phyloP scores from a whole-genome alignment of 345 rosid genomes.

The Eucalyptus polyanthemos region DNA sequence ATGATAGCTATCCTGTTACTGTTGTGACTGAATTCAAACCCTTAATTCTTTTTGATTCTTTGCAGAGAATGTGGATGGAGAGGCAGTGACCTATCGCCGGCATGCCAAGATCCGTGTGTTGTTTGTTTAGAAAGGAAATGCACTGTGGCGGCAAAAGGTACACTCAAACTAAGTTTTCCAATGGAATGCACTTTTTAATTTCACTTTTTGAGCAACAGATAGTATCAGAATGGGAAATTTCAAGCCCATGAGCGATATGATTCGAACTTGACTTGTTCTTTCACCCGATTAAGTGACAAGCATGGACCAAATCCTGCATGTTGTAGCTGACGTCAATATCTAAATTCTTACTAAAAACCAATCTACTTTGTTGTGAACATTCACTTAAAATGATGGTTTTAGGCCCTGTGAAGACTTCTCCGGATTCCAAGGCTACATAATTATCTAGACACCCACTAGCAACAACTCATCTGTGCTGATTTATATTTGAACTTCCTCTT shows the following conservation, averaged over 20 bases:
- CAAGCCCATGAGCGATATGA: neutral
- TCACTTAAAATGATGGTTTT: neutral
- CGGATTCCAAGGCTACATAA: neutral
- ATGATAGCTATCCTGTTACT: neutral
- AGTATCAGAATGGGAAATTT: neutral
- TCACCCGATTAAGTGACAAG: neutral
- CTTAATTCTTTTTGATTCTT: neutral
- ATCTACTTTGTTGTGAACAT: neutral
- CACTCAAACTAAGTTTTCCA: neutral
- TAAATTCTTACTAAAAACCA: neutral
- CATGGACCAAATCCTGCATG: neutral
- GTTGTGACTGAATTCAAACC: neutral
- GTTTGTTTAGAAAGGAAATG: conserved; percentile 87
- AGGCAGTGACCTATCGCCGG: conserved; percentile 22
- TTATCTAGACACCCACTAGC: neutral
- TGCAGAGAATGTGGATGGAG: conserved; percentile 93
- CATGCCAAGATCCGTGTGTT: conserved; percentile 67
- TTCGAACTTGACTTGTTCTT: neutral
- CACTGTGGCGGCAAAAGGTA: conserved; percentile 80
- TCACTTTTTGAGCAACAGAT: neutral
- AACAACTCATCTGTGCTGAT: neutral
- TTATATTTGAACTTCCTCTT: neutral
- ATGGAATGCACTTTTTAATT: neutral
- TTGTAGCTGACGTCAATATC: neutral
- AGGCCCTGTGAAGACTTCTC: neutral